Percentiles rank a stretch among this genome's conserved stretches.
Evolutionary conservation across 2,329 filamentous ascomycete genomes (phyloP).

Genomic region (Monosporascus sp.): DNA sequence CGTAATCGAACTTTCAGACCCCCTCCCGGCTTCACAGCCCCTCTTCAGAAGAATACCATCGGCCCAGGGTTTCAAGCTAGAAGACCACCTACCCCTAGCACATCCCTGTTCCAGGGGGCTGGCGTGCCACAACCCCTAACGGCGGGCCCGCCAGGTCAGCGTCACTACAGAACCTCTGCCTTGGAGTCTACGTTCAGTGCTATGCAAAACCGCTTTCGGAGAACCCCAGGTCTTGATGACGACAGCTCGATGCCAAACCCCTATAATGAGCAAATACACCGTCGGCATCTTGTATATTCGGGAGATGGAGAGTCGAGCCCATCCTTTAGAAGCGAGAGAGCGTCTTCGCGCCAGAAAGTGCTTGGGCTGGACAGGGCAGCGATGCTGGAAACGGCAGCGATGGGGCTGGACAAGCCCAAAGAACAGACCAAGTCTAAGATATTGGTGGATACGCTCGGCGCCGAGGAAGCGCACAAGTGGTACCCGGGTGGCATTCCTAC

Average conservation of each 20-base stretch:
- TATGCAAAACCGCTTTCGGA: constrained; percentile 21
- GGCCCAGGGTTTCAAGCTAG: constrained; percentile 8
- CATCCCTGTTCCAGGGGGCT: constrained; percentile 24
- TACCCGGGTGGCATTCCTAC: constrained; percentile 26
- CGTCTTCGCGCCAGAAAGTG: constrained; percentile 4
- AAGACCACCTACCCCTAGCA: constrained; percentile 11
- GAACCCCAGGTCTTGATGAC: constrained; percentile 16
- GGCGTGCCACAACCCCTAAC: constrained; percentile 46
- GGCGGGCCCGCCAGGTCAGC: constrained; percentile 49
- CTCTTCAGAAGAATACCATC: not conserved
- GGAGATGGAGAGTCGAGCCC: constrained; percentile 5
- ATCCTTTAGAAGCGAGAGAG: constrained; percentile 6
- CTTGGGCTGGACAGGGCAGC: not conserved
- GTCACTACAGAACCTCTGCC: constrained; percentile 40
- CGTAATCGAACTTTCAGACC: not conserved
- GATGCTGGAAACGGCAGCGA: no score
- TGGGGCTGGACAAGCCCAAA: not conserved
- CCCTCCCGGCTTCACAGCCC: not conserved
- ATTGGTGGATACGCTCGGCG: constrained; percentile 25
- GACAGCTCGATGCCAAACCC: constrained; percentile 8
- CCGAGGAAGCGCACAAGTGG: constrained; percentile 22
- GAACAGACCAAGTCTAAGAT: constrained; percentile 6
- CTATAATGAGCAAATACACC: constrained; percentile 2
- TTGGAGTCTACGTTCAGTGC: constrained; percentile 34
- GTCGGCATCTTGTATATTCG: constrained; percentile 3